Base-by-base conservation (phyloP, 805 yeast species). In the Cephaloascus fragrans region DNA sequence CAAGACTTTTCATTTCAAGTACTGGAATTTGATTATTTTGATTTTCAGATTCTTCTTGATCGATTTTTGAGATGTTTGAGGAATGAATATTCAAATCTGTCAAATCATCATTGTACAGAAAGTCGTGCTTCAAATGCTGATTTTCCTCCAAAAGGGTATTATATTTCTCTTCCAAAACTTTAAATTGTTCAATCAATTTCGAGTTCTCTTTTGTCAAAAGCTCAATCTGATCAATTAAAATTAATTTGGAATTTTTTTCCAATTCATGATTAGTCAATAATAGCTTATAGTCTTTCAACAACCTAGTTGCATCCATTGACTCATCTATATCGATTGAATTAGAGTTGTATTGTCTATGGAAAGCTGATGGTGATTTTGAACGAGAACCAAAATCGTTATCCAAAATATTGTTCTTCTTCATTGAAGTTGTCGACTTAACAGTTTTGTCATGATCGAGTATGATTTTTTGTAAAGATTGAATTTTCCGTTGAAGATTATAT, bases 171-270 rank as follows among this genome's bases (percentile, higher is more conserved):
- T 23, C 10, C 12, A 23, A 23, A 8, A 23, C 10, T 23, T 23
- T 23, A 23, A 23, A 23, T 23, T 23, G 28, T 23, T 23, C 28
- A 23, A 23, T 23, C 28, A 23, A 23, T 23, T 23, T 12, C 6
- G 8, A 16, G 15, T 45, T 51, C 39, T 67, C 66, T 38, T 59
- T 62, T 35, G 70, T 64, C 42, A 73, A 55, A 45, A 58, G 55
- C 47, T 75, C 81, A 34, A 75, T 59, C 52, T 75, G 78, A 47
- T 73, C 79, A 36, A 75, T 71, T 38, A 75, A 68, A 35, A 70
- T 56, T 41, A 68, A 59, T 46, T 73, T 73, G 32, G 77, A 71
- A 47, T 66, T 72, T 36, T 65, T 62, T 47, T 75, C 81, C 18
- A 75, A 55, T 44, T 75, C 80, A 45, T 62, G 66, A 44, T 75